Evolutionary conservation across 352 stramenopile genomes (phyloP), one percentile per base, ranked within the genome.

Genomic region (Phytophthora constricta): DNA sequence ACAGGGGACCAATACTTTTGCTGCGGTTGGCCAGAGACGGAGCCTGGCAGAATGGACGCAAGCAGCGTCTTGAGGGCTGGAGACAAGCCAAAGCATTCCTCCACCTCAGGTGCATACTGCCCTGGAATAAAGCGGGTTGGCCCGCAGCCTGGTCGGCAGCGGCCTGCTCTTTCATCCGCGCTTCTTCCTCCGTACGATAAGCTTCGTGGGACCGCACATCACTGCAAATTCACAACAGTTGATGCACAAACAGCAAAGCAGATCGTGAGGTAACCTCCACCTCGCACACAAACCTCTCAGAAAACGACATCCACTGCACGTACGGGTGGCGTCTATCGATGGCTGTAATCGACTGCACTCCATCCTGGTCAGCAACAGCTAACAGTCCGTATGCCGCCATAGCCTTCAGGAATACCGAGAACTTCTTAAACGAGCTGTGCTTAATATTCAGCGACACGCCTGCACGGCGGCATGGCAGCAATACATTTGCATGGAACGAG

Each of bases 391-490:
- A 60, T 0, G 62, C 46, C 26, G 65, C 71, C 88, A 96, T 95
- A 20, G 65, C 56, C 43, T 82, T 87, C 8, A 96, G 53, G 56
- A 95, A 95, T 11, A 73, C 66, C 1, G 86, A 96, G 4, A 90
- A 62, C 61, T 96, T 93, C 78, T 93, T 94, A 70, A 92, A 91
- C 20, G 85, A 90, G 25, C 72, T 86, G 22, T 88, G 81, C 60
- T 96, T 95, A 37, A 95, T 72, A 33, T 91, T 88, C 46, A 96
- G 72, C 11, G 73, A 77, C 14, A 77, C 60, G 11, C 76, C 82
- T 1, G 76, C 84, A 2, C 78, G 76, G 8, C 88, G 85, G 39
- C 72, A 82, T 1, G 86, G 85, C 16, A 96, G 65, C 25, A 96
- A 42, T 9, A 91, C 70, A 7, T 73, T 84, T 9, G 84, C 70